Conservation (phyloP, 139 green algal genomes). For the Chlamydomonas incerta region DNA sequence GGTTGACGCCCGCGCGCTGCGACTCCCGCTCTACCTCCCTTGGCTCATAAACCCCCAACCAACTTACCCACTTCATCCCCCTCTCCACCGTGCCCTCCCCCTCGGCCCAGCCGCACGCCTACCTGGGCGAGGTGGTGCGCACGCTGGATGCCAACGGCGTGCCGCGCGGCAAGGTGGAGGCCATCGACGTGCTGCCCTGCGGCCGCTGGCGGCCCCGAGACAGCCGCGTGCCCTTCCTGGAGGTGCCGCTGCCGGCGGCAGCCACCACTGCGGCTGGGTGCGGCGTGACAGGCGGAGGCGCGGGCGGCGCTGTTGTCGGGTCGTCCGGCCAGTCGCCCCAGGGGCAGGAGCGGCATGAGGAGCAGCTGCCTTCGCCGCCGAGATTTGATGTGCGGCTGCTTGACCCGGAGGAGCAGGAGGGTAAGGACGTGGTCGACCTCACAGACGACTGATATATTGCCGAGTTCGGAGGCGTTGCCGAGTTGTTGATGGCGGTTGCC, state of each 20-base stretch:
- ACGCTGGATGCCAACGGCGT: constrained; percentile 15
- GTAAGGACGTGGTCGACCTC: constrained; percentile 27
- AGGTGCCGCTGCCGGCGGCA: neutral
- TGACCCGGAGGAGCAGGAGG: neutral
- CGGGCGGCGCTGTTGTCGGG: no score
- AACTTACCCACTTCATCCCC: neutral
- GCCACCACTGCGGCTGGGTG: neutral
- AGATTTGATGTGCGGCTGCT: constrained; percentile 6
- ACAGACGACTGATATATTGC: constrained; percentile 38
- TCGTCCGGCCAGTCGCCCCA: no score
- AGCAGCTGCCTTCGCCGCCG: no score
- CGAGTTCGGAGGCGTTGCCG: no score
- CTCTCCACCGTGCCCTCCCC: neutral
- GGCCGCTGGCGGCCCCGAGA: constrained; percentile 21
- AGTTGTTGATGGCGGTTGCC: no score
- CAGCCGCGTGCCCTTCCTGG: constrained; percentile 28
- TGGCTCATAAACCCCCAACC: no score
- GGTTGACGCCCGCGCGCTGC: no score
- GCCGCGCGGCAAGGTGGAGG: constrained; percentile 1
- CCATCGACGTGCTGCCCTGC: constrained; percentile 15
- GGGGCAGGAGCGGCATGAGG: no score
- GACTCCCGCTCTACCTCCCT: no score
- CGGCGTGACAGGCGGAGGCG: no score
- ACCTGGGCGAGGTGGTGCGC: constrained; percentile 3
- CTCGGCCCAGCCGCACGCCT: constrained; percentile 43